Evolutionary conservation across 2,329 filamentous ascomycete genomes (phyloP).

Genomic region (Hymenoscyphus repandus): DNA sequence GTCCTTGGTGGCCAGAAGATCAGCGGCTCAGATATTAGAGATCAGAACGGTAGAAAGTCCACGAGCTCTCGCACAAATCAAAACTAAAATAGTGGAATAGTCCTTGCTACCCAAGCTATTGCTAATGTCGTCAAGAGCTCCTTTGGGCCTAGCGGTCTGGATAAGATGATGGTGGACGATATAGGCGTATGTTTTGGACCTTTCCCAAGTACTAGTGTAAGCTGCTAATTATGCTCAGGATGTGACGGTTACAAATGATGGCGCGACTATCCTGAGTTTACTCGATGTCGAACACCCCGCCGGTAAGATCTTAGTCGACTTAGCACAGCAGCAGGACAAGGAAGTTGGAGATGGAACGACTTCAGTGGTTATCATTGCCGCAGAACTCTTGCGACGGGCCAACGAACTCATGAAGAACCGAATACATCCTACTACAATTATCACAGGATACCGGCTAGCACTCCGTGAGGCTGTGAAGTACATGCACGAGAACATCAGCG

Average conservation of each 20-base stretch:
- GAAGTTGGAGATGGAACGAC: conserved; percentile 98
- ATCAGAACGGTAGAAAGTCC: conserved; percentile 74
- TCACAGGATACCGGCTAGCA: conserved; percentile 93
- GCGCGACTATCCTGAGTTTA: conserved; percentile 90
- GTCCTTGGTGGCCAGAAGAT: conserved; percentile 97
- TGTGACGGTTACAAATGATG: conserved; percentile 98
- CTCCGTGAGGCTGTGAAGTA: conserved; percentile 96
- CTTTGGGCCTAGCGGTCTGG: conserved; percentile 91
- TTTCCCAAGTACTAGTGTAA: conserved; percentile 2
- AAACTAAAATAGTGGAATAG: conserved; percentile 39
- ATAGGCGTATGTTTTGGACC: conserved; percentile 65
- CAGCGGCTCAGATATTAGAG: conserved; percentile 90
- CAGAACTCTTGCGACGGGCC: conserved; percentile 84
- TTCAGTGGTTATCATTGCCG: conserved; percentile 93
- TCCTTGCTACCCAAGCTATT: conserved; percentile 92
- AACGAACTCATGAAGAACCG: conserved; percentile 99
- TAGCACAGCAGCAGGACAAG: conserved; percentile 98
- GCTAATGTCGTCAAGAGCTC: conserved; percentile 99
- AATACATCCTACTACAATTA: conserved; percentile 99
- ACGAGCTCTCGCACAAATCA: conserved; percentile 1
- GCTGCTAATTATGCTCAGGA: conserved; percentile 50
- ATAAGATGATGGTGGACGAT: conserved; percentile 99
- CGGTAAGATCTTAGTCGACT: conserved; percentile 95
- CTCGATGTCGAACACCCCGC: conserved; percentile 97
- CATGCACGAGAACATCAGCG: conserved; percentile 97